These are phyloP conservation scores for Alternaria atra DNA, from an alignment of 2,329 filamentous ascomycete species.

Conservation along the genomic window DNA sequence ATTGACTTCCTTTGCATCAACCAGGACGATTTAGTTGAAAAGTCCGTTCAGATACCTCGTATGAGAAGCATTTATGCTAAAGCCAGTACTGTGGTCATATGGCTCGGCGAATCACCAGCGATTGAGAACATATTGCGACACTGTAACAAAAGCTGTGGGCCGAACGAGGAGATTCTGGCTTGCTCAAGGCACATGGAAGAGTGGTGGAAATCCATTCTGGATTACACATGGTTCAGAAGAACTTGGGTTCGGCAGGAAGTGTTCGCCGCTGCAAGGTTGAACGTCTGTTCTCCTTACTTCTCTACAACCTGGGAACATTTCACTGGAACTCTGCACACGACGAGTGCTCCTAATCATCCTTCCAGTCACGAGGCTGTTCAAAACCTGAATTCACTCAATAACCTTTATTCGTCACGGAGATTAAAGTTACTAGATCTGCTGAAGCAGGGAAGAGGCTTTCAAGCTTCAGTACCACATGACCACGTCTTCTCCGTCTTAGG, in stretches of 20 bases:
- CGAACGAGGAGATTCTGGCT: background rate
- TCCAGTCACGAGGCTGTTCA: too few species aligned
- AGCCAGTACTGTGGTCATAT: background rate
- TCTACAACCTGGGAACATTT: background rate
- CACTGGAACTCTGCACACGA: background rate
- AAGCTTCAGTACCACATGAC: background rate
- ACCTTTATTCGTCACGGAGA: fast-evolving
- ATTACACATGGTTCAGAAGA: background rate
- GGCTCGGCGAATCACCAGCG: background rate
- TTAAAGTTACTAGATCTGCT: background rate
- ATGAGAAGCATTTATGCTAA: background rate
- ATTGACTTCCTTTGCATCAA: background rate
- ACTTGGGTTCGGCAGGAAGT: background rate
- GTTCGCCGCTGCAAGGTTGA: background rate
- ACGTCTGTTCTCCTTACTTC: background rate
- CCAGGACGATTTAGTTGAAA: background rate
- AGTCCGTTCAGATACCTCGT: background rate
- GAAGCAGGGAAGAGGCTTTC: background rate
- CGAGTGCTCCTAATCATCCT: background rate
- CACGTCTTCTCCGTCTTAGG: background rate
- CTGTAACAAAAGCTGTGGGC: background rate
- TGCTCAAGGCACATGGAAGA: background rate
- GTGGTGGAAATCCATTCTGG: background rate
- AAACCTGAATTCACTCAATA: too few species aligned
- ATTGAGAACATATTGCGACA: background rate